phyloP scores from a whole-genome alignment of 768 basidiomycete genomes.

The Neoboletus subvelutipes region DNA sequence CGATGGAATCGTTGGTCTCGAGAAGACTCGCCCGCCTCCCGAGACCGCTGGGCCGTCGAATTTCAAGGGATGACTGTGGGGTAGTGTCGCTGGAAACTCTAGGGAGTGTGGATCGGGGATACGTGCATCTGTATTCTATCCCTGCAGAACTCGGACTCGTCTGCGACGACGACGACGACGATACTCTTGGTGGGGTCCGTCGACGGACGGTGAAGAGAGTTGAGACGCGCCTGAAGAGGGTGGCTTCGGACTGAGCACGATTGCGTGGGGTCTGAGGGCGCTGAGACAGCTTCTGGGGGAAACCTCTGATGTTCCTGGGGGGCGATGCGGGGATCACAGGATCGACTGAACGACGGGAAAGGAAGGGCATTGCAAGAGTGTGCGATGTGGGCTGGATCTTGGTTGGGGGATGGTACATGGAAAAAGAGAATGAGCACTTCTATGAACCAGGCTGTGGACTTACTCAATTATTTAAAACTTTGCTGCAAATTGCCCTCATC shows the following conservation, averaged over 20 bases:
- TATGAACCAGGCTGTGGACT: neutral
- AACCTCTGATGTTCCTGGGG: slow-evolving; percentile 5
- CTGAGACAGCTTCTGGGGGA: neutral
- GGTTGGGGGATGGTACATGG: slow-evolving; percentile 17
- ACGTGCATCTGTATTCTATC: slow-evolving; percentile 20
- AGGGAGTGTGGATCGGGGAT: slow-evolving; percentile 14
- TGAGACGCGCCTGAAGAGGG: slow-evolving; percentile 29
- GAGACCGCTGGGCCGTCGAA: slow-evolving; percentile 32
- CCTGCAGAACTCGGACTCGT: slow-evolving; percentile 2
- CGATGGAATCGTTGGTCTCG: slow-evolving; percentile 15
- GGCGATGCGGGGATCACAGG: slow-evolving; percentile 8
- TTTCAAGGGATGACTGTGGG: slow-evolving; percentile 29
- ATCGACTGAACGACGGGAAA: slow-evolving; percentile 30
- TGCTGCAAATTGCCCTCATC: slow-evolving; percentile 9
- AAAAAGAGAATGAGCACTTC: slow-evolving; percentile 1
- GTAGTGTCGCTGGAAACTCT: slow-evolving; percentile 25
- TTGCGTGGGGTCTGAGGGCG: slow-evolving; percentile 13
- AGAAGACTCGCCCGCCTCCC: slow-evolving; percentile 32
- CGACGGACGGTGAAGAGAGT: slow-evolving; percentile 28
- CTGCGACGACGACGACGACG: neutral
- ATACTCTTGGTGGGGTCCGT: slow-evolving; percentile 17
- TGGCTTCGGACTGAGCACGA: slow-evolving; percentile 28
- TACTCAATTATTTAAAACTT: slow-evolving; percentile 25
- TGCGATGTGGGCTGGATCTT: neutral
- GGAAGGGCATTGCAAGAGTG: slow-evolving; percentile 26